Evolutionary conservation across 2,329 filamentous ascomycete species (phyloP).

Genomic region (Beauveria australis): DNA sequence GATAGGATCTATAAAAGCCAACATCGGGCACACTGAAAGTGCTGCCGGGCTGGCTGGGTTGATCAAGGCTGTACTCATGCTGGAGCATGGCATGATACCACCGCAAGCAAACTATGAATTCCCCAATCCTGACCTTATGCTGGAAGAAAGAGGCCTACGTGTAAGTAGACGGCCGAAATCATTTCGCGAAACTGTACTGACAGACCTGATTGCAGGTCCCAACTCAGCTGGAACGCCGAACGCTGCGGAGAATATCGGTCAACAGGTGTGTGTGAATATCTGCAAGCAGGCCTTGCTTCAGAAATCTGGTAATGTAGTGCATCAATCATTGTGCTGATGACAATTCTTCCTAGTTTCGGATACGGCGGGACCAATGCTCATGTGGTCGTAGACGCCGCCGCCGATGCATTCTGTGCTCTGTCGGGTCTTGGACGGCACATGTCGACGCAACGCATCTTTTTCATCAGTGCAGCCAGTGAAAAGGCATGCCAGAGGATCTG

Average conservation of each 20-base stretch:
- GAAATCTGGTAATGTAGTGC: too few relatives aligned
- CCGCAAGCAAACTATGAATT: constrained; percentile 17
- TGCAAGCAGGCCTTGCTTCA: background rate
- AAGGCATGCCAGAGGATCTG: constrained; percentile 15
- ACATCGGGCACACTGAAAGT: constrained; percentile 22
- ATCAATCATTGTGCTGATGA: background rate
- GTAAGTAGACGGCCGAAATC: background rate
- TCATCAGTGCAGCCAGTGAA: constrained; percentile 17
- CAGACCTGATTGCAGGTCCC: background rate
- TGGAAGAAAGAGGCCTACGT: background rate
- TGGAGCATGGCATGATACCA: constrained; percentile 14
- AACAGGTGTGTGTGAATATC: background rate
- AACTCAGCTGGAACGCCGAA: constrained; percentile 12
- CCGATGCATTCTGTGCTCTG: background rate
- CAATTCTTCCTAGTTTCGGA: background rate
- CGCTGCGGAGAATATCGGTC: constrained; percentile 4
- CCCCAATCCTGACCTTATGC: background rate
- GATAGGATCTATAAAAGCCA: constrained; percentile 23
- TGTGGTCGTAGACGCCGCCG: background rate
- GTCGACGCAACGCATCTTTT: constrained; percentile 10
- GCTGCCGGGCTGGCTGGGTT: constrained; percentile 18
- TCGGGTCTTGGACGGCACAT: background rate
- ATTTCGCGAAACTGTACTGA: background rate
- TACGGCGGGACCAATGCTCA: constrained; percentile 7
- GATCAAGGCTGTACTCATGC: constrained; percentile 19